Evolutionary conservation across 1,284 basidiomycete genomes (phyloP), one percentile per base, ranked within the genome.

Genomic region (Ceraceosorus guamensis): DNA sequence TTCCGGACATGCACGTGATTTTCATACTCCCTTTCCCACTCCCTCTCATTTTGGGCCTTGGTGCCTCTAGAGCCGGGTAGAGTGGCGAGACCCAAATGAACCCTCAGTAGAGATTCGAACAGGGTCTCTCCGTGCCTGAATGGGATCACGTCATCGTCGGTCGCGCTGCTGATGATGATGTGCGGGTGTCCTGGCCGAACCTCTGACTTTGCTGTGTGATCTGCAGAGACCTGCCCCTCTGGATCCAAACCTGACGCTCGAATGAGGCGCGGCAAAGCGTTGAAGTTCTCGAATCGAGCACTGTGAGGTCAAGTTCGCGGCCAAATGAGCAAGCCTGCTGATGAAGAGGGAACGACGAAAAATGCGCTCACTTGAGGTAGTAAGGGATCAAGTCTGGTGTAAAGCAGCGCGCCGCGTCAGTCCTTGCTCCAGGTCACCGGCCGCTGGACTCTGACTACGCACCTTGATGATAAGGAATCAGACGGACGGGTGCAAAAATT

Each of bases 111-210:
- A 1, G 44, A 37, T 6, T 53, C n/a, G 50, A 66, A 67, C 3
- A 73, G 56, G 0, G 41, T 46, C 1, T 59, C 46, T 3, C 62
- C 87, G 73, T 96, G 91, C 0, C 81, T 79, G 67, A 82, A 77
- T 0, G 87, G 87, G 53, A 95, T 91, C 43, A 89, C 85, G 69
- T 80, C 81, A 77, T 96, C 91, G 70, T 89, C 81, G 64, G 83
- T 81, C 1, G 90, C 84, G 73, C 95, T 91, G 0, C 83, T 83
- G 60, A 95, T 81, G 11, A 93, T 78, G 5, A 90, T 82, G 4
- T 86, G 82, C 0, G 82, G 82, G 35, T 83, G 81, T 10, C 46
- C 65, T 31, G 11, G 16, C 60, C 81, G 57, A 6, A n/a, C 37
- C n/a, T 8, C 37, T n/a, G 37, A 8, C 37, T 8, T 41, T n/a